Base-by-base conservation (phyloP, 176 grass and related monocot genomes). In the Alopecurus myosuroides region DNA sequence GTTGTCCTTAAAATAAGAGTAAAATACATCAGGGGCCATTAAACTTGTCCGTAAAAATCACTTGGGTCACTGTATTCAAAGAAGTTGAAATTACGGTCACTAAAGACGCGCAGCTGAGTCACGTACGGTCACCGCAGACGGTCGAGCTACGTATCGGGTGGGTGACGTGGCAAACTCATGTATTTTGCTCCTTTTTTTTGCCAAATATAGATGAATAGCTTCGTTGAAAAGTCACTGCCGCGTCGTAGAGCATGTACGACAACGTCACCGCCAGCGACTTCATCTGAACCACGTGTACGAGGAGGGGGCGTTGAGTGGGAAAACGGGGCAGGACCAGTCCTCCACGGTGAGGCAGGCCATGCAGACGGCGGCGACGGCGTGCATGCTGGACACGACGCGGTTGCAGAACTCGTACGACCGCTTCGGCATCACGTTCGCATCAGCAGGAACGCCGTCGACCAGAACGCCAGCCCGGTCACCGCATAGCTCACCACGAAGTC, bases 381-480 rank as follows among this genome's bases (percentile, higher is more conserved):
- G 92, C 79, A 78, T 71, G 22, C 80, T 68, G 52, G 92, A 94
- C 69, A 91, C 89, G 58, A 81, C 77, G 61, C 92, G 85, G 86
- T 89, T 94, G 86, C 89, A 94, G 83, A 94, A 91, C 84, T 94
- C 84, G 79, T 90, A 82, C 2, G 92, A 91, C 15, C 82, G 82
- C 76, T 78, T 86, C 11, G 86, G 92, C 77, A 91, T 61, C 30
- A 81, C 13, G 70, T 58, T 2, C 89, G 57, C 58, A 85, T 49
- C 37, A 84, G 1, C 70, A 94, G 11, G 86, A 94, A 94, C 31
- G 92, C 81, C 50, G 89, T 81, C 57, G 83, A 87, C 92, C 92
- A 94, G 60, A 91, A 83, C 30, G 45, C 80, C 44, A 89, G 76
- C 22, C 89, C 88, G 18, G 88, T 86, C 63, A 51, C 52, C 58